Evolutionary conservation across 768 basidiomycete genomes (phyloP), one percentile per base, ranked within the genome.

Genomic region (Fomitopsis pulvina): DNA sequence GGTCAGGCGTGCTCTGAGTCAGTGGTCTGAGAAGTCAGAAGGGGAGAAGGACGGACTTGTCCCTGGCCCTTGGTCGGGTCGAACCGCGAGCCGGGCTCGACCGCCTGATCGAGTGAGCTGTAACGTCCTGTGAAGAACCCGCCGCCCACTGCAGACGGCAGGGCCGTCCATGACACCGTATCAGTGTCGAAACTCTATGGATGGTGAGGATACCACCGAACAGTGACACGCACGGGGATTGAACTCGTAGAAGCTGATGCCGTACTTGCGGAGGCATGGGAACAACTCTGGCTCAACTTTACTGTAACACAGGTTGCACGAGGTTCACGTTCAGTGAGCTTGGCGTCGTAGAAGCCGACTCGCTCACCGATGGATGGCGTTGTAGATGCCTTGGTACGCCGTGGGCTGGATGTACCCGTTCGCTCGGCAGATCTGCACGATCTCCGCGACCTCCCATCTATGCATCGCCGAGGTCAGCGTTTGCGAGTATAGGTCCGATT

Each of bases 71-170:
- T 69, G 14, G 63, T 60, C 0, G 74, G 67, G 52, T 82, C 79
- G 56, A 83, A 83, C n/a, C 81, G 71, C 10, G 77, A 77, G 16
- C 81, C 80, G 20, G 68, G 52, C 52, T 80, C 78, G 25, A 69
- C 66, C 6, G 62, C 30, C 50, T 71, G 72, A 5, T 73, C 65
- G 7, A 65, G 46, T 0, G 69, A 53, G 47, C 41, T 57, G 56
- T 68, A 67, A 7, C 60, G 51, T 22, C 73, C 71, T 4, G 77
- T 80, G 49, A 63, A 63, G 57, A 71, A 68, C 0, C 70, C 71
- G 11, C 71, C 70, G 6, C 62, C 63, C 22, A 73, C 67, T 67
- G 51, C 14, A 20, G n/a, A n/a, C n/a, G 46, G 34, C 12, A 16
- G 7, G 37, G 16, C 16, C 16, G 5, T 18, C 21, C 10, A n/a